These are phyloP conservation scores for Trametes versicolor DNA, from an alignment of 1,284 basidiomycete species.

Conservation along the genomic window DNA sequence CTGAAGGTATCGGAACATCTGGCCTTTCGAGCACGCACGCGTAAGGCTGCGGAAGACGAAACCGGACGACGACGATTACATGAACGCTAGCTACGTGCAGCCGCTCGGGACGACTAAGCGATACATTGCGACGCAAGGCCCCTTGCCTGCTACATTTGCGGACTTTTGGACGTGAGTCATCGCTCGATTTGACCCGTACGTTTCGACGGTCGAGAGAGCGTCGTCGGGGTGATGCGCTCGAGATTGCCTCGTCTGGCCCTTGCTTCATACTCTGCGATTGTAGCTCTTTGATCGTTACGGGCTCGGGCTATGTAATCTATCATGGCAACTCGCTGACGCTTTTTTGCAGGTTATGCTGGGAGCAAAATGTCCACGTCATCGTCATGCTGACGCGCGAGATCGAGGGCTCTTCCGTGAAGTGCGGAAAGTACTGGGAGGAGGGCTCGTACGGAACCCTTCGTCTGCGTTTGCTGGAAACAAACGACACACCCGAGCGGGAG, in stretches of 20 bases:
- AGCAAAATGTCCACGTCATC: slow-evolving; percentile 83
- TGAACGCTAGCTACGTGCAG: slow-evolving; percentile 93
- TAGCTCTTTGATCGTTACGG: too few relatives aligned
- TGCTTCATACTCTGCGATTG: too few relatives aligned
- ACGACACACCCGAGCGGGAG: slow-evolving; percentile 47
- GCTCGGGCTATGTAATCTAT: too few relatives aligned
- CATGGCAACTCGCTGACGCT: slow-evolving; percentile 1
- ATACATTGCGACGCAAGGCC: slow-evolving; percentile 98
- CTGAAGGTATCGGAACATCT: slow-evolving; percentile 88
- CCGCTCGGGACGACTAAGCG: slow-evolving; percentile 81
- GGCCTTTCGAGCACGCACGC: slow-evolving; percentile 95
- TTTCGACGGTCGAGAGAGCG: too few relatives aligned
- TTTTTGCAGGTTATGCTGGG: slow-evolving; percentile 72
- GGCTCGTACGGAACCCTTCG: slow-evolving; percentile 76
- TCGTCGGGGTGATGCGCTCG: too few relatives aligned
- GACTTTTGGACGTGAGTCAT: slow-evolving; percentile 95
- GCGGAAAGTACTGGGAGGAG: slow-evolving; percentile 91
- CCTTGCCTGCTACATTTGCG: slow-evolving; percentile 87
- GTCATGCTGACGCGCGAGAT: slow-evolving; percentile 93
- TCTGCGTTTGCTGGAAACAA: slow-evolving; percentile 70
- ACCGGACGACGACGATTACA: slow-evolving; percentile 83
- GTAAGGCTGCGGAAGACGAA: slow-evolving; percentile 69
- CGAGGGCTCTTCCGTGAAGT: slow-evolving; percentile 91
- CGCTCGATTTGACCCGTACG: too few relatives aligned
- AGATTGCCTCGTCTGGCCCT: too few relatives aligned